These are phyloP conservation scores for Daedaleopsis sinensis DNA, from an alignment of 768 basidiomycete genomes.

Conservation along the genomic window DNA sequence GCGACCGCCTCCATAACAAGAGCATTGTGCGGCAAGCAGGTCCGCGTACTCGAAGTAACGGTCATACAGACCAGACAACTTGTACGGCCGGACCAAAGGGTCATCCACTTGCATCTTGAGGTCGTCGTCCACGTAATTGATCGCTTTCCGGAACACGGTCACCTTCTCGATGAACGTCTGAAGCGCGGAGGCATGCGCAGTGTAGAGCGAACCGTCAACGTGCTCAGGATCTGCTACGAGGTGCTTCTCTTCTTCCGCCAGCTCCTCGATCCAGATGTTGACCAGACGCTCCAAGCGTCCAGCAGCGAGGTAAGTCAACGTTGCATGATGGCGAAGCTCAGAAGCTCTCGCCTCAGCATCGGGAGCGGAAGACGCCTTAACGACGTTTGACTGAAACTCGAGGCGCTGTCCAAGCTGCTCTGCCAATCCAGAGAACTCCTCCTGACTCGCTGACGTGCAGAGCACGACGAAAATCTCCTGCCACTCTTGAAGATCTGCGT, in stretches of 20 bases:
- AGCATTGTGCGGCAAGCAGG: conserved; percentile 87
- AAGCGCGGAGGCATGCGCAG: conserved; percentile 81
- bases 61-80: conserved; percentile 86
- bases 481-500: conserved; percentile 95
- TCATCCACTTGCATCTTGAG: conserved; percentile 45
- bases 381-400: conserved; percentile 78
- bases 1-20: conserved; percentile 78
- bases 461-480: conserved; percentile 94
- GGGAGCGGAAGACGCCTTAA: conserved; percentile 50
- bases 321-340: conserved; percentile 83
- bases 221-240: conserved; percentile 45
- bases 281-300: conserved; percentile 85
- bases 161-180: conserved; percentile 98
- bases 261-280: conserved; percentile 90
- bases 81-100: conserved; percentile 67
- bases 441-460: conserved; percentile 87
- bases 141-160: conserved; percentile 88
- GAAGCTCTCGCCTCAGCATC: conserved; percentile 45
- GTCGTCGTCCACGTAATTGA: conserved; percentile 76
- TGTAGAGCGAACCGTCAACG: conserved; percentile 60
- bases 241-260: conserved; percentile 78
- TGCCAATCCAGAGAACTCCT: conserved; percentile 85
- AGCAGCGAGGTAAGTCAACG: conserved; percentile 91
- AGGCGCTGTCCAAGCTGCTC: conserved; percentile 92
- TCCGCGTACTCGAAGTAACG: conserved; percentile 96